phyloP scores from a whole-genome alignment of 2,329 filamentous ascomycete genomes.

The Aspergillus persii region DNA sequence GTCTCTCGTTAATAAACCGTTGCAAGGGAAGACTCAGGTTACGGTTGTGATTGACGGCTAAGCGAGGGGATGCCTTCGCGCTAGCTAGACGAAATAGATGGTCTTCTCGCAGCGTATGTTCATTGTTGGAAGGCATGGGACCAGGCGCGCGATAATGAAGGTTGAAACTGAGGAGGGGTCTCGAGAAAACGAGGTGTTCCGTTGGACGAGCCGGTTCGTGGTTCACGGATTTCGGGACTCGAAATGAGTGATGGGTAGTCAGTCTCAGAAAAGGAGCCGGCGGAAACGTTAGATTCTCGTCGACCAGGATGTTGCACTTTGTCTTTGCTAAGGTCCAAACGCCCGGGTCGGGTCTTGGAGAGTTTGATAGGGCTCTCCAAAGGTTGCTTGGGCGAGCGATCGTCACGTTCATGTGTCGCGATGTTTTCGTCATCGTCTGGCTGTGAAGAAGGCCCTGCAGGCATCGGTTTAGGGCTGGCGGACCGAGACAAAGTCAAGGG shows the following conservation, averaged over 20 bases:
- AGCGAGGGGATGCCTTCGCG: slow-evolving; percentile 21
- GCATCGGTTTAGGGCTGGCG: not conserved
- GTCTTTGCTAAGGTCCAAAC: slow-evolving; percentile 20
- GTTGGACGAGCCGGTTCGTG: slow-evolving; percentile 27
- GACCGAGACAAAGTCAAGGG: not conserved
- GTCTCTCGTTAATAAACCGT: slow-evolving; percentile 40
- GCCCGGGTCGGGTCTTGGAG: slow-evolving; percentile 23
- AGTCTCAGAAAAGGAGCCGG: slow-evolving; percentile 25
- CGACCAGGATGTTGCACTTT: slow-evolving; percentile 19
- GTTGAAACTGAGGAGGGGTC: slow-evolving; percentile 23
- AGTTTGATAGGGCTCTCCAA: slow-evolving; percentile 36
- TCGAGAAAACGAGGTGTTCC: slow-evolving; percentile 23
- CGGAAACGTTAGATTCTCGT: slow-evolving; percentile 30
- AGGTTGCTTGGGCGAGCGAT: slow-evolving; percentile 20
- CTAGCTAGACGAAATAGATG: slow-evolving; percentile 29
- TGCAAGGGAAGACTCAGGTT: slow-evolving; percentile 38
- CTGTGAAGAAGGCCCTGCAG: not conserved
- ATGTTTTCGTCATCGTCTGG: not conserved
- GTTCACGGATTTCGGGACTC: slow-evolving; percentile 28
- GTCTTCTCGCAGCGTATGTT: slow-evolving; percentile 31
- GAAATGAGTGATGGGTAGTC: slow-evolving; percentile 32
- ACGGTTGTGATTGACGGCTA: slow-evolving; percentile 28
- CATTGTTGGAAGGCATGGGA: slow-evolving; percentile 19
- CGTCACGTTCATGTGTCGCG: slow-evolving; percentile 7
- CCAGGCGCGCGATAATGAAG: slow-evolving; percentile 16